Conservation (phyloP, 192 early-diverging fungal species). For the Gryganskiella cystojenkinii region DNA sequence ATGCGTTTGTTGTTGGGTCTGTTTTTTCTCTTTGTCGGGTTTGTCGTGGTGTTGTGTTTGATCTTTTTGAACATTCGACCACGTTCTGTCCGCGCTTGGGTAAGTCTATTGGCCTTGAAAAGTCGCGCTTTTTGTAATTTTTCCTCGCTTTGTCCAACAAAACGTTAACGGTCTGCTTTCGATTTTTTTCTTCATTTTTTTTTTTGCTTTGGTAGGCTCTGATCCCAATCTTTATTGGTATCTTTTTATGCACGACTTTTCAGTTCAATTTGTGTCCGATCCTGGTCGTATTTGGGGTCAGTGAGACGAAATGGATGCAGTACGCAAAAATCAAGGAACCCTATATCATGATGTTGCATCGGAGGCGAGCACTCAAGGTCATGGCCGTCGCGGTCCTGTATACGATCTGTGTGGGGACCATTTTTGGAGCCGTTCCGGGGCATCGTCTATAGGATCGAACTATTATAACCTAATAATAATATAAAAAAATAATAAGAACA, state of each 20-base stretch:
- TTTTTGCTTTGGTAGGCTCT: conserved; percentile 16
- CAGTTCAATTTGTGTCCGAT: conserved; percentile 46
- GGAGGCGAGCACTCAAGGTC: conserved; percentile 16
- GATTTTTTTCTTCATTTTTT: background rate
- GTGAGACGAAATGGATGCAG: conserved; percentile 39
- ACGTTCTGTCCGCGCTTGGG: conserved; percentile 61
- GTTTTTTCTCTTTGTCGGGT: conserved; percentile 61
- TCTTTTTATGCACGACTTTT: conserved; percentile 33
- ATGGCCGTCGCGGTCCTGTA: conserved; percentile 20
- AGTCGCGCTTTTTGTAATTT: background rate
- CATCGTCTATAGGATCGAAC: conserved; percentile 45
- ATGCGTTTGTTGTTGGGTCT: conserved; percentile 59
- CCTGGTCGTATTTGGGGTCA: conserved; percentile 25
- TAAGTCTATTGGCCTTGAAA: conserved; percentile 48
- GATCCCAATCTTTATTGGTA: conserved; percentile 34
- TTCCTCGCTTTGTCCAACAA: background rate
- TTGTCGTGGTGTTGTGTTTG: conserved; percentile 58
- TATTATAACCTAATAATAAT: no score
- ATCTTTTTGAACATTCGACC: conserved; percentile 63
- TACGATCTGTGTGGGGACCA: conserved; percentile 16
- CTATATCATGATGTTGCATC: conserved; percentile 33
- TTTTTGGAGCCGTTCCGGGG: conserved; percentile 39
- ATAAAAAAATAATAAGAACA: background rate
- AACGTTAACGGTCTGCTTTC: background rate
- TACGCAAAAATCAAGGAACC: conserved; percentile 44